phyloP scores from a whole-genome alignment of 2,329 filamentous ascomycete genomes.

The Ascochyta koolunga region DNA sequence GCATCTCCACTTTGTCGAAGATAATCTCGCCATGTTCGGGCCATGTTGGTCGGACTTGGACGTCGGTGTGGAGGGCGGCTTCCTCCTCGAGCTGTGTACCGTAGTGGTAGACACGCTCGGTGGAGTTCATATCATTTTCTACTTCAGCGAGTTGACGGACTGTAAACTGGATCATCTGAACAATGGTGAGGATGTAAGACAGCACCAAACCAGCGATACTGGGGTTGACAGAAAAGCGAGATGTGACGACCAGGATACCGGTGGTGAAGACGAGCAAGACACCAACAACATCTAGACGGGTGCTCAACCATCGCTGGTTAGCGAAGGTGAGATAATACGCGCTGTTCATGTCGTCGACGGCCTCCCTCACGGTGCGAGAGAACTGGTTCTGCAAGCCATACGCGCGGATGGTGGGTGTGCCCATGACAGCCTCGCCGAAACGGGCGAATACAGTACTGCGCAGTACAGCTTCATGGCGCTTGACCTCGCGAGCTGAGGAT shows the following conservation, averaged over 20 bases:
- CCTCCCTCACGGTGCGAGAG: slow-evolving; percentile 67
- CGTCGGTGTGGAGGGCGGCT: slow-evolving; percentile 74
- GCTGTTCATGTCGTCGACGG: slow-evolving; percentile 90
- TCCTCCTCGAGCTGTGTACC: slow-evolving; percentile 87
- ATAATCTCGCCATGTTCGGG: slow-evolving; percentile 78
- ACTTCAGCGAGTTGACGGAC: slow-evolving; percentile 93
- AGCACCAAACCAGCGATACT: slow-evolving; percentile 87
- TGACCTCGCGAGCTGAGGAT: slow-evolving; percentile 88
- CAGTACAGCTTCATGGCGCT: slow-evolving; percentile 89
- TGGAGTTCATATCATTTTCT: slow-evolving; percentile 97
- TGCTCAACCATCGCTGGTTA: slow-evolving; percentile 91
- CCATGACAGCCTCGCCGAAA: slow-evolving; percentile 86
- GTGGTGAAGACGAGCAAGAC: slow-evolving; percentile 85
- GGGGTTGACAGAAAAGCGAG: slow-evolving; percentile 81
- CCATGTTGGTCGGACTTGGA: slow-evolving; percentile 75
- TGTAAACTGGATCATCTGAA: slow-evolving; percentile 95
- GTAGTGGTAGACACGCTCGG: slow-evolving; percentile 90
- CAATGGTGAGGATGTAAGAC: slow-evolving; percentile 90
- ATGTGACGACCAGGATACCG: slow-evolving; percentile 89
- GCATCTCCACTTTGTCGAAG: slow-evolving; percentile 59
- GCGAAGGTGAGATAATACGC: slow-evolving; percentile 96
- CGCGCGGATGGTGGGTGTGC: slow-evolving; percentile 83
- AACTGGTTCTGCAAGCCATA: slow-evolving; percentile 85
- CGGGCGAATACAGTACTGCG: slow-evolving; percentile 88
- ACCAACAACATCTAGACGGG: slow-evolving; percentile 83